A percentile compares a stretch with the other conserved stretches of the same genome.
Conservation (phyloP, 2,329 filamentous ascomycete species). For the Diaporthe longicolla region DNA sequence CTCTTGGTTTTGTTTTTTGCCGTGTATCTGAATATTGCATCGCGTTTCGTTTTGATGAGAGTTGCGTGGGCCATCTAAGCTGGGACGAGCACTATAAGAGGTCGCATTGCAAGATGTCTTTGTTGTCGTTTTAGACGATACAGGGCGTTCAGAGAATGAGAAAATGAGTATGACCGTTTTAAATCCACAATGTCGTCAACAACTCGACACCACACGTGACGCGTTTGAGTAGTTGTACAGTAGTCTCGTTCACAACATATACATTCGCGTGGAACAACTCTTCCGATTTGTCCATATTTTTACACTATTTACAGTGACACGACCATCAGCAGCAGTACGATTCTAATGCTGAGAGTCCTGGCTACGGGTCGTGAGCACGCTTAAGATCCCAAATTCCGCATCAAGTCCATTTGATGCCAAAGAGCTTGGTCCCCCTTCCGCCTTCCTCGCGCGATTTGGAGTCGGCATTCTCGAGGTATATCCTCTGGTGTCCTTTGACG, state of each 20-base stretch:
- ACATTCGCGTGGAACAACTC: neutral
- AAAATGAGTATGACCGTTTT: slow-evolving; percentile 13
- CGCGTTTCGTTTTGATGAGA: neutral
- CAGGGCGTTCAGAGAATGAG: slow-evolving; percentile 33
- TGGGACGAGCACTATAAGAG: neutral
- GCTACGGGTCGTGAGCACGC: neutral
- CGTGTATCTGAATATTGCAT: neutral
- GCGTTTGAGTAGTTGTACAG: neutral
- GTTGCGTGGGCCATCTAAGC: neutral
- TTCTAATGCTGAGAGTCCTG: neutral
- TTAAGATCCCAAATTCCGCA: too few relatives aligned
- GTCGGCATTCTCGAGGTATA: slow-evolving; percentile 76
- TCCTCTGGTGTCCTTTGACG: slow-evolving; percentile 76
- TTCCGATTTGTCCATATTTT: neutral
- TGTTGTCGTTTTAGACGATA: slow-evolving; percentile 31
- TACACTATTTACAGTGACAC: neutral
- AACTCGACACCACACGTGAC: neutral
- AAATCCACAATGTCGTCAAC: neutral
- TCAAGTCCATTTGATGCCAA: slow-evolving; percentile 73
- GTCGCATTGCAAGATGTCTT: slow-evolving; percentile 24
- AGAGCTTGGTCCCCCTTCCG: slow-evolving; percentile 66
- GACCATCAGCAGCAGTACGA: neutral
- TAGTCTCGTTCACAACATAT: too few relatives aligned
- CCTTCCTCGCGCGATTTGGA: slow-evolving; percentile 51
- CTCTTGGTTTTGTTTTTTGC: neutral